Evolutionary conservation across 331 rosid species (phyloP).

Genomic region (Saraca asoca): DNA sequence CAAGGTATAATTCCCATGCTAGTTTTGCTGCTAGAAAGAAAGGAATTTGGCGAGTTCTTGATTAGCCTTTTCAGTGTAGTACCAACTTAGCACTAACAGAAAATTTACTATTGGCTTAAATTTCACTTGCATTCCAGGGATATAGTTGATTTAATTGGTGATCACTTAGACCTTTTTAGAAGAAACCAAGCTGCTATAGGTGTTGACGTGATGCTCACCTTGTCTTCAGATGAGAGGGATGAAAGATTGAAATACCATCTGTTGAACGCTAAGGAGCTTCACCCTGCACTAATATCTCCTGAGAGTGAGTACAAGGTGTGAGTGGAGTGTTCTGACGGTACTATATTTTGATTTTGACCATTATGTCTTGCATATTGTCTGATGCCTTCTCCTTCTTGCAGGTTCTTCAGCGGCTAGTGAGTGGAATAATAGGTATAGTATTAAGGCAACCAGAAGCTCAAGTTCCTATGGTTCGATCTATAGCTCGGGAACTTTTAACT

Average conservation of each 20-base stretch:
- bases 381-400: constrained; percentile 40
- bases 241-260: constrained; percentile 87
- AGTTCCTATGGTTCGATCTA: constrained; percentile 78
- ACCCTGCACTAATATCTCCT: constrained; percentile 90
- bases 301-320: constrained; percentile 99
- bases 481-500: constrained; percentile 84
- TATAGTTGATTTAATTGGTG: constrained; percentile 75
- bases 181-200: constrained; percentile 91
- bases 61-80: constrained; percentile 15
- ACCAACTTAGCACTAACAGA: background rate
- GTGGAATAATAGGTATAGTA: constrained; percentile 81
- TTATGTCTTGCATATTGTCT: constrained; percentile 40
- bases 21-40: constrained; percentile 8
- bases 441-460: constrained; percentile 81
- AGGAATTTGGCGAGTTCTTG: constrained; percentile 26
- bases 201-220: constrained; percentile 80
- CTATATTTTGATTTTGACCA: constrained; percentile 28
- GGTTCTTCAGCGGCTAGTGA: constrained; percentile 90
- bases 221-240: constrained; percentile 95
- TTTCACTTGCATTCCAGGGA: constrained; percentile 70
- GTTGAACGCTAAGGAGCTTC: constrained; percentile 88
- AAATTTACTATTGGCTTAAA: constrained; percentile 17
- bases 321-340: constrained; percentile 66
- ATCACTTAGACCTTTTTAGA: constrained; percentile 91
- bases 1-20: constrained; percentile 59